Evolutionary conservation across 164 flowering plant genomes (phyloP).

Genomic region (Piper betle): DNA sequence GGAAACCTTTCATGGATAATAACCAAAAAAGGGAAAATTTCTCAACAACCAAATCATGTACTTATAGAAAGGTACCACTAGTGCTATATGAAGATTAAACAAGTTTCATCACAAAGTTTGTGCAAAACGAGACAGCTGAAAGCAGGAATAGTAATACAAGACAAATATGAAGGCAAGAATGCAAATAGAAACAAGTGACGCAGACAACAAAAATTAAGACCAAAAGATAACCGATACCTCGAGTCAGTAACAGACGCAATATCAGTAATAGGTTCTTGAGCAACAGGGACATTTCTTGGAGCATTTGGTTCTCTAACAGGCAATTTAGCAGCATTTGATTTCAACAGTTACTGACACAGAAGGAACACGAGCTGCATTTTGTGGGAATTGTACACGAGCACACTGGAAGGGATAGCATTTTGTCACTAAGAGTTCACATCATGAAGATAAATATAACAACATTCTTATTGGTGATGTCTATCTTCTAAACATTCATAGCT

Average conservation of each 20-base stretch:
- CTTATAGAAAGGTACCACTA: too few relatives aligned
- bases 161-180: too few relatives aligned
- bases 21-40: too few relatives aligned
- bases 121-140: too few relatives aligned
- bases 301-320: conserved; percentile 22
- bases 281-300: conserved; percentile 25
- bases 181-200: too few relatives aligned
- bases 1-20: too few relatives aligned
- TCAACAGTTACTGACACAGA: conserved; percentile 18
- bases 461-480: not conserved
- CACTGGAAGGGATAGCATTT: conserved; percentile 27
- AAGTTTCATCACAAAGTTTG: too few relatives aligned
- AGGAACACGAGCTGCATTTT: conserved; percentile 25
- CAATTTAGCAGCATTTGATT: conserved; percentile 14
- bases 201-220: not conserved
- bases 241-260: conserved; percentile 34
- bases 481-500: too few relatives aligned
- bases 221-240: conserved; percentile 31
- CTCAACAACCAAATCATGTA: too few relatives aligned
- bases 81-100: too few relatives aligned
- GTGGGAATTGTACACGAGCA: conserved; percentile 80
- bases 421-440: not conserved
- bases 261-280: conserved; percentile 25
- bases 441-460: not conserved
- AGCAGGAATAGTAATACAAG: too few relatives aligned